Evolutionary conservation across 345 rosid species (phyloP), one percentile per base, ranked within the genome.

Genomic region (Kandelia obovata): DNA sequence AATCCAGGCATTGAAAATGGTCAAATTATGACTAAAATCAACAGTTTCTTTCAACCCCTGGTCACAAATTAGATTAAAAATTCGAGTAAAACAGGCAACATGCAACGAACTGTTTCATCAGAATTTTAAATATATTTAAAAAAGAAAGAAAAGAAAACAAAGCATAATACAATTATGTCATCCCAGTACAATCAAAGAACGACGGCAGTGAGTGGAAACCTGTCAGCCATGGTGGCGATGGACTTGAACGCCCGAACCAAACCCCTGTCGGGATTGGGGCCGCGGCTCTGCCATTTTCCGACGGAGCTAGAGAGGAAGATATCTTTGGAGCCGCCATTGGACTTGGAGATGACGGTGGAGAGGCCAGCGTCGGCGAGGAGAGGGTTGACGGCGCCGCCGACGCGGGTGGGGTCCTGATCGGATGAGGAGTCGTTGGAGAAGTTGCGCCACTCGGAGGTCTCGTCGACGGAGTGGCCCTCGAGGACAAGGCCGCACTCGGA

Each of bases 401-500:
- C 86, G 37, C 83, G 85, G 47, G 61, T 62, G 56, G 83, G 88
- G 74, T 84, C 84, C 61, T 75, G 75, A 65, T 66, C 77, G 49
- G 49, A 13, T n/a, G 66, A 60, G 35, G 79, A 77, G 32, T 75
- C 80, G 70, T 74, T 76, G 32, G 81, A 70, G 66, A 84, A 82
- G 61, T 73, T 82, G 5, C 88, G 77, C 86, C 85, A 82, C 74
- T 84, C 86, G 25, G 83, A 77, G 39, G 78, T 79, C 68, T 81
- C 83, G 60, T 86, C 88, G 43, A 82, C 69, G 63, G 69, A 73
- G 75, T 77, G 77, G 6, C 80, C 69, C 73, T 82, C 86, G 56
- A 84, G 70, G 27, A 86, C 76, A 1, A 86, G 79, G 11, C 85
- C 84, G 61, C 85, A 84, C 71, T 81, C 83, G 1, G 87, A 83